A percentile compares a stretch with the other conserved stretches of the same genome.
phyloP scores from a whole-genome alignment of 2,329 filamentous ascomycete genomes.

The Arachnomyces sp. region DNA sequence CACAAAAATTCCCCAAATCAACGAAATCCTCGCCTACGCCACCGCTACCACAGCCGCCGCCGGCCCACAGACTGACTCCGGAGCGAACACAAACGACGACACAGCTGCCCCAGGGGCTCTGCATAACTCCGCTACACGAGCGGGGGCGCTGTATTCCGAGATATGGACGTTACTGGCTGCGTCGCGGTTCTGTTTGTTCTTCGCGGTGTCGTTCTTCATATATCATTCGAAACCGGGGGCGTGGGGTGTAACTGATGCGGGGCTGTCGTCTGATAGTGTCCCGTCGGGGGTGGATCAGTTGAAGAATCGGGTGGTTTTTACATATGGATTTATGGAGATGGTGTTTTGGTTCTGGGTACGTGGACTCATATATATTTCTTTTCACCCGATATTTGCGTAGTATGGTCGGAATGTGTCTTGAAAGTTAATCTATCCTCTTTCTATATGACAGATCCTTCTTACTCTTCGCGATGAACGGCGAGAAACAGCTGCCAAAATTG shows the following conservation, averaged over 20 bases:
- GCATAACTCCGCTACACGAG: slow-evolving; percentile 10
- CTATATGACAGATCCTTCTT: slow-evolving; percentile 21
- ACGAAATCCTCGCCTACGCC: slow-evolving; percentile 60
- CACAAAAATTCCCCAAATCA: slow-evolving; percentile 48
- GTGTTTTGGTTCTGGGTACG: slow-evolving; percentile 77
- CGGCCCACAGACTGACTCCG: slow-evolving; percentile 10
- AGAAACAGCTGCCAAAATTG: slow-evolving; percentile 13
- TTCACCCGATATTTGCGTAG: background rate
- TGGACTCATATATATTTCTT: slow-evolving; percentile 6
- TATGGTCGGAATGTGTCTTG: too few species aligned
- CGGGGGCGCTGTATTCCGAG: slow-evolving; percentile 29
- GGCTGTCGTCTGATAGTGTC: background rate
- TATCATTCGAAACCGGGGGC: slow-evolving; percentile 25
- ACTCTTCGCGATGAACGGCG: slow-evolving; percentile 31
- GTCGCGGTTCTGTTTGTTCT: slow-evolving; percentile 28
- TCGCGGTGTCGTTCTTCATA: slow-evolving; percentile 29
- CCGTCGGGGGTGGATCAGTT: slow-evolving; percentile 52
- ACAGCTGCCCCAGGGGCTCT: slow-evolving; percentile 3
- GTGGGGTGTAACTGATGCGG: slow-evolving; percentile 13
- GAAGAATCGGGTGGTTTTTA: slow-evolving; percentile 78
- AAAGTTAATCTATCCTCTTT: background rate
- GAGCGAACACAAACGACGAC: background rate
- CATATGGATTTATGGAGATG: slow-evolving; percentile 76
- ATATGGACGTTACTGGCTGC: slow-evolving; percentile 30
- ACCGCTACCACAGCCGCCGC: slow-evolving; percentile 48